A percentile compares a stretch with the other conserved stretches of the same genome.
Conservation (phyloP, 2,329 filamentous ascomycete species). For the Calycina marina region DNA sequence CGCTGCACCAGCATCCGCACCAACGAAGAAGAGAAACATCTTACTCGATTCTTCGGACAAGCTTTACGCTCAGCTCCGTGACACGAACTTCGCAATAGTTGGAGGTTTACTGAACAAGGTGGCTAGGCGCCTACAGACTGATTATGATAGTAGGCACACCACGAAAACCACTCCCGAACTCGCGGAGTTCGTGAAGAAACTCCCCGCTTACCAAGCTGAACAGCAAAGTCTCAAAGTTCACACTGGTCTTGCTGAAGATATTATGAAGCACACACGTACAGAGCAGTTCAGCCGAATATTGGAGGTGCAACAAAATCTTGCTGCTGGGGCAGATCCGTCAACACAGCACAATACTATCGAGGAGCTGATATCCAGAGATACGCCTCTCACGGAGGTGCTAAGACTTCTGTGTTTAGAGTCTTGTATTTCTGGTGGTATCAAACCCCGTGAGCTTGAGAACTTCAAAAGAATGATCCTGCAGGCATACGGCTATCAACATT, state of each 20-base stretch:
- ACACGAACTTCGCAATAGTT: slow-evolving; percentile 91
- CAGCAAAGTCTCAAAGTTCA: slow-evolving; percentile 87
- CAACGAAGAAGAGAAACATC: slow-evolving; percentile 71
- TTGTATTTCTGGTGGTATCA: slow-evolving; percentile 76
- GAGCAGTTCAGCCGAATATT: slow-evolving; percentile 79
- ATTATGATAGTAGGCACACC: slow-evolving; percentile 77
- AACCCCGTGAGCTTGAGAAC: slow-evolving; percentile 73
- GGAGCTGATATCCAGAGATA: slow-evolving; percentile 82
- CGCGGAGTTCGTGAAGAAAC: slow-evolving; percentile 84
- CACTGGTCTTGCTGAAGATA: slow-evolving; percentile 83
- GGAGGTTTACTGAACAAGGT: slow-evolving; percentile 81
- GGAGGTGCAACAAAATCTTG: slow-evolving; percentile 91
- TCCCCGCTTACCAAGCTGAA: slow-evolving; percentile 85
- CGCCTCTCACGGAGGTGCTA: slow-evolving; percentile 67
- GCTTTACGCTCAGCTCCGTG: slow-evolving; percentile 73
- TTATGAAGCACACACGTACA: slow-evolving; percentile 81
- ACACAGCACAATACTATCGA: slow-evolving; percentile 84
- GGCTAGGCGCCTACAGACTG: slow-evolving; percentile 68
- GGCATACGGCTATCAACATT: slow-evolving; percentile 88
- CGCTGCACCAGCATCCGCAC: slow-evolving; percentile 40
- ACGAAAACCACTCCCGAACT: slow-evolving; percentile 84
- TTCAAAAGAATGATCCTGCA: slow-evolving; percentile 82
- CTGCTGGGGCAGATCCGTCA: slow-evolving; percentile 75
- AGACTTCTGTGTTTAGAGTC: slow-evolving; percentile 84
- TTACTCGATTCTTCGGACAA: slow-evolving; percentile 80